These are phyloP conservation scores for Marasmius fiardii DNA, from an alignment of 1,284 basidiomycete genomes.

Conservation along the genomic window DNA sequence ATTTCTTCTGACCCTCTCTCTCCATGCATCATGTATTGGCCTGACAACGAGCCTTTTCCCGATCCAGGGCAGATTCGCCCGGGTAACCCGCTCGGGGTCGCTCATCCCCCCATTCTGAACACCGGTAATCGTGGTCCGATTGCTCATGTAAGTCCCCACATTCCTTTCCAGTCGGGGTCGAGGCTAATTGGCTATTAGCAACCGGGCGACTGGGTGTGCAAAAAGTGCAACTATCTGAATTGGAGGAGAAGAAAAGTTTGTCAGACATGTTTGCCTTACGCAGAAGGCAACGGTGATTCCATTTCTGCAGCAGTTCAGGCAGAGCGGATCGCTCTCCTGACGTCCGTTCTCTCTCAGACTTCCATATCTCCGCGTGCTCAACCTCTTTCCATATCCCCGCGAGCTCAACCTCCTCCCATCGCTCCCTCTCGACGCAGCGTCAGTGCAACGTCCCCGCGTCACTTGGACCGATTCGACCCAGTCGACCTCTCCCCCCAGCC, in stretches of 20 bases:
- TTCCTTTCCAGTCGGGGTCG: too few relatives aligned
- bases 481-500: conserved; percentile 28
- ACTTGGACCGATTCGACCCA: background rate
- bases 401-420: background rate
- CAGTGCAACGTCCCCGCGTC: conserved; percentile 28
- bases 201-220: conserved; percentile 89
- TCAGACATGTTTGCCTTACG: conserved; percentile 84
- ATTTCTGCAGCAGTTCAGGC: conserved; percentile 77
- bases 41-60: conserved; percentile 78
- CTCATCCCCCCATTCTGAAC: conserved; percentile 81
- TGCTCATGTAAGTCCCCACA: conserved; percentile 28
- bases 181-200: conserved; percentile 31
- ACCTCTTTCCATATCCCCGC: background rate
- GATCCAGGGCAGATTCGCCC: conserved; percentile 75
- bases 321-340: conserved; percentile 75
- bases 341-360: conserved; percentile 60
- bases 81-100: conserved; percentile 43
- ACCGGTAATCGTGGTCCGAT: conserved; percentile 88
- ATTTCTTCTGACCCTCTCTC: conserved; percentile 63
- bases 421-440: conserved; percentile 17
- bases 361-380: conserved; percentile 13
- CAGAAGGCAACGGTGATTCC: conserved; percentile 81
- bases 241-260: conserved; percentile 86
- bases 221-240: conserved; percentile 80
- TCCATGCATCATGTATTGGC: conserved; percentile 83